Conservation (phyloP, 495 filamentous ascomycete species). For the Lasiosphaeria ovina region DNA sequence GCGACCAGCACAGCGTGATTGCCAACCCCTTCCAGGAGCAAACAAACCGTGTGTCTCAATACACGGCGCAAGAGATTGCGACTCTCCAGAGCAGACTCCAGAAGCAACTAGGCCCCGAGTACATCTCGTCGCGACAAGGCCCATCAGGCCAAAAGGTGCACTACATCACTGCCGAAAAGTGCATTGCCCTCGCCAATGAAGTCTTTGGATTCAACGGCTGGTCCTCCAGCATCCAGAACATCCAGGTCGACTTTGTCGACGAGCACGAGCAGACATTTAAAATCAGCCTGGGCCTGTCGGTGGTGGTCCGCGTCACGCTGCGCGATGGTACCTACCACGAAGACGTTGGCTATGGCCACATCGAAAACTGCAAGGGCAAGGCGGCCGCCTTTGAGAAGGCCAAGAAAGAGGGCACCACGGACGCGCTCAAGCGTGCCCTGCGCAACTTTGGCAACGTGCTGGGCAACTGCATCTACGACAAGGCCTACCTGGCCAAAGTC, state of each 20-base stretch:
- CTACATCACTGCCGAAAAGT: slow-evolving; percentile 90
- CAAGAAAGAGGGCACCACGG: slow-evolving; percentile 96
- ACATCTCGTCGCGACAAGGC: slow-evolving; percentile 80
- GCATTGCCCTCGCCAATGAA: slow-evolving; percentile 93
- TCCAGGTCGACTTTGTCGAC: slow-evolving; percentile 86
- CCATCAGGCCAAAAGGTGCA: slow-evolving; percentile 80
- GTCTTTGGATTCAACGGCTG: slow-evolving; percentile 99
- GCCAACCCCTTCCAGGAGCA: slow-evolving; percentile 77
- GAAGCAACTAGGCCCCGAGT: slow-evolving; percentile 95
- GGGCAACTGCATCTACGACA: slow-evolving; percentile 97
- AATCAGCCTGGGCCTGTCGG: slow-evolving; percentile 78
- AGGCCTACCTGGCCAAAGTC: slow-evolving; percentile 82
- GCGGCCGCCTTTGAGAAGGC: slow-evolving; percentile 94
- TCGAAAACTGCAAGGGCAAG: slow-evolving; percentile 93
- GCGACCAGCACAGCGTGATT: slow-evolving; percentile 67
- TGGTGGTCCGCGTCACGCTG: slow-evolving; percentile 84
- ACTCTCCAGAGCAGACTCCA: slow-evolving; percentile 82
- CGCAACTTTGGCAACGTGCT: slow-evolving; percentile 94
- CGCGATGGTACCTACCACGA: slow-evolving; percentile 93
- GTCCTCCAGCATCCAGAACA: slow-evolving; percentile 84
- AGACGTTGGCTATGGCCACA: slow-evolving; percentile 92
- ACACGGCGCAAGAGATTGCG: slow-evolving; percentile 86
- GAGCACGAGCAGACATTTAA: slow-evolving; percentile 58
- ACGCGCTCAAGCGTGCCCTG: slow-evolving; percentile 84
- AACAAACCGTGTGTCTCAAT: slow-evolving; percentile 65